phyloP scores from a whole-genome alignment of 78 protist genomes.

The Protostelium mycophagum region DNA sequence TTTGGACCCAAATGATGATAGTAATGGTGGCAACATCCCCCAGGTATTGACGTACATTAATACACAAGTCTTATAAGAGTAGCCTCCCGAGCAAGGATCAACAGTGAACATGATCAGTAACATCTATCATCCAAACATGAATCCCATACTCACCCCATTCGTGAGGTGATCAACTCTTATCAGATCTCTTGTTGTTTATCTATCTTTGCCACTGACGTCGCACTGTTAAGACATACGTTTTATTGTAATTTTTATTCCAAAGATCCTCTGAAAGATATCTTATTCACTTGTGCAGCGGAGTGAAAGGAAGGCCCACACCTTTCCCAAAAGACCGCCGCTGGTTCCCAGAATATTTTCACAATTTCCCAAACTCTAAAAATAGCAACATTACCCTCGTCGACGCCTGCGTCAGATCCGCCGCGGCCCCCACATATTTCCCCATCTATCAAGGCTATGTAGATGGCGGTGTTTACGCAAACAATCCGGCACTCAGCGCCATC shows the following conservation, averaged over 20 bases:
- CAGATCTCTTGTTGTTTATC: no score
- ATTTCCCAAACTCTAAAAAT: slow-evolving; percentile 18
- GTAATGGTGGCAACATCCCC: neutral
- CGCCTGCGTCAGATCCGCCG: slow-evolving; percentile 42
- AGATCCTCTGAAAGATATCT: neutral
- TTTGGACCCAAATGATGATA: slow-evolving; percentile 15
- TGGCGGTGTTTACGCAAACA: slow-evolving; percentile 61
- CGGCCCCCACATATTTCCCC: slow-evolving; percentile 67
- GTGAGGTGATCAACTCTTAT: neutral
- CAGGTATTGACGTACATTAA: no score
- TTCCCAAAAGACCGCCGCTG: slow-evolving; percentile 24
- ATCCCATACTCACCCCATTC: neutral
- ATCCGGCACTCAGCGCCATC: slow-evolving; percentile 39
- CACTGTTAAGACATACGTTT: no score
- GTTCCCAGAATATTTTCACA: slow-evolving; percentile 57
- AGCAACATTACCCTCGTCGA: slow-evolving; percentile 30
- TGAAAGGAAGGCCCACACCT: neutral
- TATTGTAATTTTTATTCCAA: neutral
- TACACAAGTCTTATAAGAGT: neutral
- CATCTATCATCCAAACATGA: neutral
- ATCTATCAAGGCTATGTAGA: slow-evolving; percentile 56
- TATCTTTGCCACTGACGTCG: no score
- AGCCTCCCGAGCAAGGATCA: neutral
- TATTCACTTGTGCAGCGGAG: neutral
- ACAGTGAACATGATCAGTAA: neutral